Evolutionary conservation across 1,139 yeast species (phyloP).

Genomic region (Taiozyma sp.): DNA sequence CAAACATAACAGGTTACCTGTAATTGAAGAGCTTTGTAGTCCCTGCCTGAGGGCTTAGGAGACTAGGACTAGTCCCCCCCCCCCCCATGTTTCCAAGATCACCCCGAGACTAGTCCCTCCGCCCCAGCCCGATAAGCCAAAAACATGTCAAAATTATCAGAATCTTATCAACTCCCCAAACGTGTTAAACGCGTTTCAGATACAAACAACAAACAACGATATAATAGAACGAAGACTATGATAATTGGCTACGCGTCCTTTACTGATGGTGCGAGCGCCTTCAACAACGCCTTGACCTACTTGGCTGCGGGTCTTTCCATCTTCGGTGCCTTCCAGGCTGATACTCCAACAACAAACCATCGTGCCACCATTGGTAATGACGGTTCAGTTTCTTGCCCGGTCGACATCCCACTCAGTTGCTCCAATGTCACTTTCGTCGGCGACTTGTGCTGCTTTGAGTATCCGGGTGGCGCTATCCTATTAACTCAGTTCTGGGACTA

Average conservation of each 20-base stretch:
- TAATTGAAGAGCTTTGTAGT: too few relatives aligned
- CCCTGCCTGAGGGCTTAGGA: too few relatives aligned
- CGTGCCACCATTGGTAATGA: neutral
- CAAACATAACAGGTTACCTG: too few relatives aligned
- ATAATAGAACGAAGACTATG: neutral
- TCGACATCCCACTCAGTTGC: slow-evolving; percentile 66
- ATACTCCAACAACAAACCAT: neutral
- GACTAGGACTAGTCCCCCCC: neutral
- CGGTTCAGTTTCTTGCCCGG: slow-evolving; percentile 46
- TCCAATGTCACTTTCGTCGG: slow-evolving; percentile 37
- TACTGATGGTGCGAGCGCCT: neutral
- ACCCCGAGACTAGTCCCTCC: neutral
- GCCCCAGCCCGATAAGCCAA: neutral
- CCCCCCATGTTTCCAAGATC: neutral
- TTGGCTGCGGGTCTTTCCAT: neutral
- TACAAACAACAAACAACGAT: neutral
- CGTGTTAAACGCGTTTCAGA: neutral
- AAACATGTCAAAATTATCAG: neutral
- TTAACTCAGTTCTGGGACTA: slow-evolving; percentile 97
- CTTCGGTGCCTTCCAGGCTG: neutral
- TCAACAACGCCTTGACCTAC: neutral
- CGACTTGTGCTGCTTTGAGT: slow-evolving; percentile 80
- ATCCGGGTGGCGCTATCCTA: slow-evolving; percentile 80
- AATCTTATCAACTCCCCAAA: neutral
- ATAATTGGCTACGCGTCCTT: neutral